Percentiles rank a stretch among this genome's conserved stretches.
phyloP scores from a whole-genome alignment of 2,329 filamentous ascomycete species.

The Xenoacremonium recifei region DNA sequence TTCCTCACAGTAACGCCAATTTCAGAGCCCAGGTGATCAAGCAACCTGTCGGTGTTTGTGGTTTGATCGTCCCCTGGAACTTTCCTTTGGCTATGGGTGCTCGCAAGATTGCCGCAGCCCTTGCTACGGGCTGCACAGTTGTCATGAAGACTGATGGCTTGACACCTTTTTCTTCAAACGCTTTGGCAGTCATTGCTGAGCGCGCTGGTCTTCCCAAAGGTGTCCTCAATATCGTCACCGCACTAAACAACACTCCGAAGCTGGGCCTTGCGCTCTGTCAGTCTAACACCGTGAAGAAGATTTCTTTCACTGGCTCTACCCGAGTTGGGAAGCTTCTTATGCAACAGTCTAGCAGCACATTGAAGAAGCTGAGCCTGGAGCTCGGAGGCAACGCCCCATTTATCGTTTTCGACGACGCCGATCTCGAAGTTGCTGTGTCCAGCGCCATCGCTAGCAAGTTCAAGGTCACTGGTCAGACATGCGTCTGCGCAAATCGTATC shows the following conservation, averaged over 20 bases:
- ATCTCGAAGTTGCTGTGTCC: slow-evolving; percentile 62
- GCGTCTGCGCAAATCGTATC: slow-evolving; percentile 59
- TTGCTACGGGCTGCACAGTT: slow-evolving; percentile 73
- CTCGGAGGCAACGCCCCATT: slow-evolving; percentile 58
- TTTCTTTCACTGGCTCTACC: slow-evolving; percentile 66
- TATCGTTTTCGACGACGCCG: slow-evolving; percentile 65
- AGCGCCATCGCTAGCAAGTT: slow-evolving; percentile 67
- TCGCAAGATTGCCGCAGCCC: slow-evolving; percentile 44
- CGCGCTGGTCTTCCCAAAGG: slow-evolving; percentile 59
- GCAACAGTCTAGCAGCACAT: slow-evolving; percentile 62
- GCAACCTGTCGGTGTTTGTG: slow-evolving; percentile 30
- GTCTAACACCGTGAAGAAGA: slow-evolving; percentile 59
- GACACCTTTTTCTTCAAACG: slow-evolving; percentile 82
- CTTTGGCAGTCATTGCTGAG: slow-evolving; percentile 75
- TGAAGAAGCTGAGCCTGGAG: slow-evolving; percentile 72
- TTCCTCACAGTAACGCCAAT: slow-evolving; percentile 53
- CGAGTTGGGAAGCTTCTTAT: slow-evolving; percentile 49
- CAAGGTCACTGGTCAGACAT: slow-evolving; percentile 67
- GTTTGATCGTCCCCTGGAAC: slow-evolving; percentile 47
- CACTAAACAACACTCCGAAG: slow-evolving; percentile 63
- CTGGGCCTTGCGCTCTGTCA: slow-evolving; percentile 64
- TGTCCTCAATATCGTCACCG: slow-evolving; percentile 57
- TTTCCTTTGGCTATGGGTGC: slow-evolving; percentile 54
- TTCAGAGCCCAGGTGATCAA: slow-evolving; percentile 41
- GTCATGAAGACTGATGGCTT: slow-evolving; percentile 84